Base-by-base conservation (phyloP, 768 basidiomycete genomes). In the Pleurotus eryngii region DNA sequence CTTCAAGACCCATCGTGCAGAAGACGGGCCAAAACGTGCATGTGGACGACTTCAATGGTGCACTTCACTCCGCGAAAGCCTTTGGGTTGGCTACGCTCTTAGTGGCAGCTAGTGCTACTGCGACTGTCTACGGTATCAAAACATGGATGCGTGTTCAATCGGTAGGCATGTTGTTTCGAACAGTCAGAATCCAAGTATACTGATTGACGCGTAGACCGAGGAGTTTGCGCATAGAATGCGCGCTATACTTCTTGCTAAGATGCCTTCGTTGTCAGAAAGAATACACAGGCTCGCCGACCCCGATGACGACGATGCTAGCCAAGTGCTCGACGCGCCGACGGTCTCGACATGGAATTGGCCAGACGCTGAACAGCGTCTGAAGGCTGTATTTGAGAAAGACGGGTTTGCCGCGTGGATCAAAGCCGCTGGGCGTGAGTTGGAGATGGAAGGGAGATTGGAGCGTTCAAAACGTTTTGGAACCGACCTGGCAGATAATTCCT, bases 221-320 rank as follows among this genome's bases (percentile, higher is more conserved):
- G 82, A 88, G 55, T 89, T 90, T 60, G 82, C 82, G 1, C 68
- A 74, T 7, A 70, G 74, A 47, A 85, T 87, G 83, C 83, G 85
- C 8, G 57, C 62, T 3, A 65, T 76, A 1, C 66, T 89, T 5
- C 73, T 76, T 45, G 65, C 69, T 0, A 65, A 72, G n/a, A 73
- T 84, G 64, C 84, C 85, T 0, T 64, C 68, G 17, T 69, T 89
- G 12, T 75, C 79, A 0, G 68, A 77, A 0, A 76, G 78, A 26
- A 84, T 88, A 59, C 78, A 85, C 55, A 76, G 82, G 24, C 64
- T 67, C 9, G 70, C 70, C 3, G 67, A 73, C 37, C 63, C 64
- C 3, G 67, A 73, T 4, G 75, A 76, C 5, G 69, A 72, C 22
- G 53, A 69, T 17, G 63, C 57, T n/a, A 45, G 56, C 8, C 56